Base-by-base conservation (phyloP, 352 stramenopile genomes). In the Globisporangium mamillatum region DNA sequence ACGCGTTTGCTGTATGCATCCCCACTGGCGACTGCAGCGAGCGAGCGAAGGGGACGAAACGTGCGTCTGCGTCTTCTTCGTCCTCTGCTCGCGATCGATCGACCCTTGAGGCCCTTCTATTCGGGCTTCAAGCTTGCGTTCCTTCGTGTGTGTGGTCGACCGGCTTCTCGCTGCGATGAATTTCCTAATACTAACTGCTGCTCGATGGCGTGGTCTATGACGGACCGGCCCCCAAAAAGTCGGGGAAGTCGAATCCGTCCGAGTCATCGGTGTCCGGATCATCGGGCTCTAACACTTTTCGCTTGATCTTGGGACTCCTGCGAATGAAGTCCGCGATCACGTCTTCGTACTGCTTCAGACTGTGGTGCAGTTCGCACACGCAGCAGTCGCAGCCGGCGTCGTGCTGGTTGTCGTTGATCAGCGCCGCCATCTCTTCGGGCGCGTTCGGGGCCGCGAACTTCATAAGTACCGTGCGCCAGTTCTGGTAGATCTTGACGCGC, bases 401-500 rank as follows among this genome's bases (percentile, higher is more conserved):
- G 63, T 85, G 77, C 22, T 64, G 41, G 53, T 76, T 71, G 59
- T 81, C 58, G 12, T 79, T 78, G 65, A 80, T 68, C 68, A 76
- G 58, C 12, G 77, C 70, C 65, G 71, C 74, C 58, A 73, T 71
- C 61, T 80, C 80, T 48, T 82, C 70, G 34, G 77, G 74, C 36
- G 76, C 78, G 52, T 79, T 84, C 59, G 85, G 72, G 54, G 90
- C 89, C 60, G 89, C 82, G 57, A 80, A 74, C 68, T 91, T 82
- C 79, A 88, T 91, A 48, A 92, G 76, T 57, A 80, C 80, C 18
- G 84, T 80, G 60, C 84, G 84, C 86, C 86, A 94, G 68, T 94
- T 84, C 70, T 93, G 85, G 72, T 94, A 94, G 65, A 94, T 92
- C 67, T 84, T 81, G 60, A 91, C 64, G 24, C 86, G 84, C 46